Base-by-base conservation (phyloP, 371 early-diverging fungal genomes). In the Actinomucor elegans region DNA sequence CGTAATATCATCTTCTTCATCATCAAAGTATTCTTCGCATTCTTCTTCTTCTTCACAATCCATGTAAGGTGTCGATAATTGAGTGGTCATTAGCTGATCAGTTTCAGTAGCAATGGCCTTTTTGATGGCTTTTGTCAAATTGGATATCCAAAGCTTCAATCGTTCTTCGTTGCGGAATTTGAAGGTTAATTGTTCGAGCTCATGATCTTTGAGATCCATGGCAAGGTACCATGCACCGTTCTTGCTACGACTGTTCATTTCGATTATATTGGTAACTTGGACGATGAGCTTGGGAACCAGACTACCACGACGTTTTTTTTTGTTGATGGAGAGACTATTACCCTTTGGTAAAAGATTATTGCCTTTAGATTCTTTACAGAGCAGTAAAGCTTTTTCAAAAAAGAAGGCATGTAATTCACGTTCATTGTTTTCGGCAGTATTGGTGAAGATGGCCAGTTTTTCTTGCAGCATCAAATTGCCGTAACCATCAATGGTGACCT, bases 81-180 rank as follows among this genome's bases (percentile, higher is more conserved):
- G 45, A n/a, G 17, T 59, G 6, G 49, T 36, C 14, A 53, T 9
- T 10, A 55, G 10, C 4, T 37, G 24, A 4, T 48, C 37, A 14
- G 38, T 29, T 49, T 48, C 50, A 28, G 23, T 68, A 3, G 69
- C 67, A 20, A 41, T 27, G 4, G 59, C 58, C 12, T 53, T 48
- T 26, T 54, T 49, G 34, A 37, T 72, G 27, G 84, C 69, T 48
- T 78, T 75, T 48, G 86, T 82, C 35, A 94, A 59, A 2, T 90
- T 79, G 17, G 69, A 65, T 66, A 88, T 84, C 98, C 98, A 98
- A 51, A 89, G 78, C 46, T 84, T 85, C 21, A 92, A 80, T 64
- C 96, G 97, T 60, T 98, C 98, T 57, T 88, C 91, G 55, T 92
- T 90, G 21, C 92, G 76, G 69, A 93, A 93, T 47, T 87, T 87